Evolutionary conservation across 805 yeast genomes (phyloP).

Genomic region (Yarrowia sp.): DNA sequence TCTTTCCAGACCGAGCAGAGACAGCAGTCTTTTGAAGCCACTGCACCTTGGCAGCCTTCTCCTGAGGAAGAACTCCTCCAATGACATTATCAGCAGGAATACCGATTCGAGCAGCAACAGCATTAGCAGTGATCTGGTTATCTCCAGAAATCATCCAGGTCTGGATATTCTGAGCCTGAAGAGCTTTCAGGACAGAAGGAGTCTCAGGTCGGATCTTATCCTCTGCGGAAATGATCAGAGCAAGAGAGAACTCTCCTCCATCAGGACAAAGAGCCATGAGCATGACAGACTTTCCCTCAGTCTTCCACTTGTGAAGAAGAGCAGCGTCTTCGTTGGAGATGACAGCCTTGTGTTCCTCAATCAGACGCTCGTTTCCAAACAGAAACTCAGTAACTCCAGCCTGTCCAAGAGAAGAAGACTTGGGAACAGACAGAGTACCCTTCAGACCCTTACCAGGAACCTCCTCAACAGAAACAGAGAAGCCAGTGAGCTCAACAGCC

Average conservation of each 20-base stretch:
- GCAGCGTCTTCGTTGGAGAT: constrained; percentile 42
- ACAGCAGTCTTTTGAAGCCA: constrained; percentile 47
- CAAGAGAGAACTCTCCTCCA: constrained; percentile 42
- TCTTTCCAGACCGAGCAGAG: constrained; percentile 27
- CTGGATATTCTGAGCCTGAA: constrained; percentile 47
- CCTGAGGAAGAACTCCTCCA: constrained; percentile 72
- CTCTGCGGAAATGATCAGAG: constrained; percentile 54
- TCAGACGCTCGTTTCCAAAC: constrained; percentile 60
- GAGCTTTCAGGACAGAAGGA: constrained; percentile 46
- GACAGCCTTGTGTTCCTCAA: constrained; percentile 48
- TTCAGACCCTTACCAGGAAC: constrained; percentile 60
- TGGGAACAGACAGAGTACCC: constrained; percentile 39
- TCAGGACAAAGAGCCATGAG: constrained; percentile 46
- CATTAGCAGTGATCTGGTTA: constrained; percentile 61
- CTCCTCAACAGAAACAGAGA: constrained; percentile 44
- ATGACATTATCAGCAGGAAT: constrained; percentile 52
- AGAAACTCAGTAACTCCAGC: constrained; percentile 38
- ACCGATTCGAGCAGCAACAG: constrained; percentile 63
- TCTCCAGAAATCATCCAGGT: constrained; percentile 82
- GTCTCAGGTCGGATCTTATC: constrained; percentile 58
- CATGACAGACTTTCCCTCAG: constrained; percentile 61
- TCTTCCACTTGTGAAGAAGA: constrained; percentile 54
- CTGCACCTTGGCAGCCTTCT: constrained; percentile 60
- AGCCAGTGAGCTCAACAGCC: constrained; percentile 7
- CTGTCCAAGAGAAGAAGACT: not conserved